phyloP scores from a whole-genome alignment of 352 stramenopile genomes.

The Phytophthora cactorum region DNA sequence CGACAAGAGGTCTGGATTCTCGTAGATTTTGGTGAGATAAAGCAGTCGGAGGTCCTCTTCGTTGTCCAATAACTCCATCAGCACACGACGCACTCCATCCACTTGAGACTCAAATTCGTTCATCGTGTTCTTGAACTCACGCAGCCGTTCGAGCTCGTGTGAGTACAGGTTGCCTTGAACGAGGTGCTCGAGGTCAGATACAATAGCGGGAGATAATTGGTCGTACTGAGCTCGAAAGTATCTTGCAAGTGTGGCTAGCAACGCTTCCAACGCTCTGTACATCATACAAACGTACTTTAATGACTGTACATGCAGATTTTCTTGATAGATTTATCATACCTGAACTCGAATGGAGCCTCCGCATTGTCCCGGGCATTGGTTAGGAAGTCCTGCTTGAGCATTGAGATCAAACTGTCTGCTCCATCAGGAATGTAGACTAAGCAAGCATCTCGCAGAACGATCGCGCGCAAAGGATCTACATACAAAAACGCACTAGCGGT shows the following conservation, averaged over 20 bases:
- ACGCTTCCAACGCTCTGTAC: constrained; percentile 57
- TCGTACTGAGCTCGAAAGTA: constrained; percentile 67
- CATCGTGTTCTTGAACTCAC: constrained; percentile 73
- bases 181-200: constrained; percentile 56
- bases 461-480: constrained; percentile 59
- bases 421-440: constrained; percentile 54
- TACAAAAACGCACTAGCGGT: background rate
- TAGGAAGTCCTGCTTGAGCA: constrained; percentile 61
- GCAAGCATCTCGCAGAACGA: constrained; percentile 55
- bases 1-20: constrained; percentile 55
- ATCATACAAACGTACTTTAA: background rate
- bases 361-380: constrained; percentile 45
- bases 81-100: constrained; percentile 56
- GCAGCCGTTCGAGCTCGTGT: constrained; percentile 65
- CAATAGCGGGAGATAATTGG: constrained; percentile 49
- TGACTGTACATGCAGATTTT: constrained; percentile 28
- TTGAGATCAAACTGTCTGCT: constrained; percentile 52
- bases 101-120: constrained; percentile 78
- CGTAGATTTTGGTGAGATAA: constrained; percentile 72
- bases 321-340: constrained; percentile 17
- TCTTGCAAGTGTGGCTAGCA: constrained; percentile 60
- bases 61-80: constrained; percentile 75
- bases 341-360: constrained; percentile 66
- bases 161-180: constrained; percentile 53
- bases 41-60: constrained; percentile 69